Percentiles rank a stretch among this genome's conserved stretches.
Evolutionary conservation across 2,329 filamentous ascomycete genomes (phyloP).

Genomic region (Cladophialophora exuberans): DNA sequence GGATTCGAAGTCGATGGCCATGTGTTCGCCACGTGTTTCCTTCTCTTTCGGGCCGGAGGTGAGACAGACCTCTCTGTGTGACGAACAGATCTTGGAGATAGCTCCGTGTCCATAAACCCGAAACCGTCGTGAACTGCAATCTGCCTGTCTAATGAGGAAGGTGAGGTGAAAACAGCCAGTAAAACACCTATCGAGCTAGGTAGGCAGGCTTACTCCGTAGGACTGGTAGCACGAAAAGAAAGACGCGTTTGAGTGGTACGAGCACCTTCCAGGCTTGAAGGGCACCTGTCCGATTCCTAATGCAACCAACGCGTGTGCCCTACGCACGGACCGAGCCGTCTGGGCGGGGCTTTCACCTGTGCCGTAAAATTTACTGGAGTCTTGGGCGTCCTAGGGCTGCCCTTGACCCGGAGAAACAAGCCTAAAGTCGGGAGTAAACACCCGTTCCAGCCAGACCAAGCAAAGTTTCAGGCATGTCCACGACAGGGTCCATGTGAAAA

Average conservation of each 20-base stretch:
- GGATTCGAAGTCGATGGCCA: not conserved
- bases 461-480: too few species aligned
- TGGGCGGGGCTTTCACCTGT: not conserved
- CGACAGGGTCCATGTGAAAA: too few species aligned
- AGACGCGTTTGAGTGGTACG: too few species aligned
- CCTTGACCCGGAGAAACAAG: too few species aligned
- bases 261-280: too few species aligned
- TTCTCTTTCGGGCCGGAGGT: conserved; percentile 23
- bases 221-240: too few species aligned
- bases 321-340: not conserved
- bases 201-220: too few species aligned
- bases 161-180: not conserved
- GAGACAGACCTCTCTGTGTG: conserved; percentile 17
- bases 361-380: too few species aligned
- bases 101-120: too few species aligned
- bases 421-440: too few species aligned
- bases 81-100: conserved; percentile 16
- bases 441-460: too few species aligned
- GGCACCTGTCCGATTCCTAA: not conserved
- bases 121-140: not conserved
- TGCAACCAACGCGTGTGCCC: not conserved
- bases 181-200: not conserved
- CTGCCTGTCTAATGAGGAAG: not conserved
- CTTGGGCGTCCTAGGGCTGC: too few species aligned
- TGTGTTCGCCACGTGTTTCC: conserved; percentile 19